Percentiles rank a stretch among this genome's conserved stretches.
phyloP scores from a whole-genome alignment of 2,329 filamentous ascomycete genomes.

The Claviceps fusiformis region DNA sequence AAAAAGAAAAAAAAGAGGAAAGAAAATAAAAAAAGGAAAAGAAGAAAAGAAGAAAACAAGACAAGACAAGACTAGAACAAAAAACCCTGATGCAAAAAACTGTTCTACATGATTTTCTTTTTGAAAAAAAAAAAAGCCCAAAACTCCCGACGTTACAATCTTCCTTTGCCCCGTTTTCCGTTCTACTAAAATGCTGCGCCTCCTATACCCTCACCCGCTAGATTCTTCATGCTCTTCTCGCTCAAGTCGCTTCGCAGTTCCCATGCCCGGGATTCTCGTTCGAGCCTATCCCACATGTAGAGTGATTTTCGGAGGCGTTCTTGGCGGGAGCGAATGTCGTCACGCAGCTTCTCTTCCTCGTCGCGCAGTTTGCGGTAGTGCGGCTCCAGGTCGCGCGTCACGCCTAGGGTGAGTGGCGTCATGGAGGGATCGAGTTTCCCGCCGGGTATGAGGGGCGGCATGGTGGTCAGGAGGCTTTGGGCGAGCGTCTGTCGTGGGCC shows the following conservation, averaged over 20 bases:
- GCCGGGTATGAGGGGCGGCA: conserved; percentile 38
- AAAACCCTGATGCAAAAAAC: too few species aligned
- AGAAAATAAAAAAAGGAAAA: too few species aligned
- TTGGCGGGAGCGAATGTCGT: conserved; percentile 38
- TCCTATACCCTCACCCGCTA: conserved; percentile 41
- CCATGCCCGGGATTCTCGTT: conserved; percentile 39
- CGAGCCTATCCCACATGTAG: conserved; percentile 38
- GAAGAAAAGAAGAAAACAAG: too few species aligned
- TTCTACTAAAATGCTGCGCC: conserved; percentile 36
- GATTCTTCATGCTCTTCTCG: conserved; percentile 41
- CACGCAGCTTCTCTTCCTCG: conserved; percentile 43
- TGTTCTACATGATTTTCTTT: too few species aligned
- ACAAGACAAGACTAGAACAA: too few species aligned
- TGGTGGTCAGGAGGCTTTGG: conserved; percentile 35
- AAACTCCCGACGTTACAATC: neutral
- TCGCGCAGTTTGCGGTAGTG: conserved; percentile 40
- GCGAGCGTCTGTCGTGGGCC: conserved; percentile 31
- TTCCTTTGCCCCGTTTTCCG: neutral
- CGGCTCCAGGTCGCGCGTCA: conserved; percentile 39
- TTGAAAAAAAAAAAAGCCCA: too few species aligned
- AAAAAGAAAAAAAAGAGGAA: too few species aligned
- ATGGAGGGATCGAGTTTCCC: conserved; percentile 39
- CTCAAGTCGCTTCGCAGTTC: conserved; percentile 43
- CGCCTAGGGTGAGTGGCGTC: conserved; percentile 29
- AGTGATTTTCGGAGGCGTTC: conserved; percentile 41